Evolutionary conservation across 805 yeast species (phyloP).

Genomic region (Candida endomychidarum): DNA sequence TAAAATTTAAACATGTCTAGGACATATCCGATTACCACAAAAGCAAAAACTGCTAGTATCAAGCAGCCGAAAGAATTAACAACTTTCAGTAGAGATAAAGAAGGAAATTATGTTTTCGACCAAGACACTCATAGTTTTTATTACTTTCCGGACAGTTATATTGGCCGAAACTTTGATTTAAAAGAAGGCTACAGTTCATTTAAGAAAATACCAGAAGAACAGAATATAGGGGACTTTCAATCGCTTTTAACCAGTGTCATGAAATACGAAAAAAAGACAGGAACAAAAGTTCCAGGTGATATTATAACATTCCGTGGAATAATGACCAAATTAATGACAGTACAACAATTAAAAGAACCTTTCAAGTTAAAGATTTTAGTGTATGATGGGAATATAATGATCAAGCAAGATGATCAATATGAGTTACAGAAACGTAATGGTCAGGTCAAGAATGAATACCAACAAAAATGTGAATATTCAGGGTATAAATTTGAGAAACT

Average conservation of each 20-base stretch:
- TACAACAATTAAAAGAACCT: conserved; percentile 61
- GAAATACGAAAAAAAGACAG: conserved; percentile 49
- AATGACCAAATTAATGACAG: conserved; percentile 67
- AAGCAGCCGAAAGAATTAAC: conserved; percentile 84
- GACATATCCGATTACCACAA: conserved; percentile 43
- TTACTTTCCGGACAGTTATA: conserved; percentile 73
- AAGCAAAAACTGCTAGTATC: conserved; percentile 65
- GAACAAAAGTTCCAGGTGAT: conserved; percentile 53
- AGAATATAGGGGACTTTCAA: conserved; percentile 54
- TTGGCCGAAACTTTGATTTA: conserved; percentile 62
- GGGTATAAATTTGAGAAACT: conserved; percentile 87
- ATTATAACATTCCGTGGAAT: conserved; percentile 84
- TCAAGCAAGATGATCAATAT: conserved; percentile 50
- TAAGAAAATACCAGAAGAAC: conserved; percentile 52
- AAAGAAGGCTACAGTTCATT: conserved; percentile 63
- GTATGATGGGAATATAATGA: conserved; percentile 75
- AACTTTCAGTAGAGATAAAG: conserved; percentile 61
- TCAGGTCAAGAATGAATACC: conserved; percentile 27
- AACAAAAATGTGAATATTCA: conserved; percentile 49
- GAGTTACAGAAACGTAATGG: conserved; percentile 29
- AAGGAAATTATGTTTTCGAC: conserved; percentile 42
- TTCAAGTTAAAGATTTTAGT: conserved; percentile 62
- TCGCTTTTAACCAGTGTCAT: conserved; percentile 58
- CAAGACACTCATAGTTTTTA: conserved; percentile 59
- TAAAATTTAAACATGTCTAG: no score